Evolutionary conservation across 2,329 filamentous ascomycete genomes (phyloP).

Genomic region (Cadophora sp.): DNA sequence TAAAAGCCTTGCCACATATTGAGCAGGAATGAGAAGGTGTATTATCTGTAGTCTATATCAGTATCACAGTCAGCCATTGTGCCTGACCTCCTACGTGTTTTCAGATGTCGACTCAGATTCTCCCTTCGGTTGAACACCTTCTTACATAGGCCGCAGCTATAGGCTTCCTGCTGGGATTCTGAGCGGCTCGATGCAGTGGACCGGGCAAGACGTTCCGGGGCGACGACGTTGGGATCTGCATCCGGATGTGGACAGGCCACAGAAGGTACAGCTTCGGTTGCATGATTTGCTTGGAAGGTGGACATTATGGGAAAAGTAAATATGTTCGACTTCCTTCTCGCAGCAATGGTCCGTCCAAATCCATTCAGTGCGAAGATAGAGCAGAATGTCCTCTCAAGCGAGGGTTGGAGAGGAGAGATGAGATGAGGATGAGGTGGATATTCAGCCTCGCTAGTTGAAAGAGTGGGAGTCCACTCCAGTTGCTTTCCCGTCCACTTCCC

Average conservation of each 20-base stretch:
- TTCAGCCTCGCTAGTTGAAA: not conserved
- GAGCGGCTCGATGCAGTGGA: not conserved
- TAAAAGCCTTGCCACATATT: conserved; percentile 38
- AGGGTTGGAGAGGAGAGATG: no score
- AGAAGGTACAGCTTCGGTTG: not conserved
- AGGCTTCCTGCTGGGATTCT: conserved; percentile 4
- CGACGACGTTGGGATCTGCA: not conserved
- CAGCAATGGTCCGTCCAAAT: no score
- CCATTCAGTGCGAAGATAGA: not conserved
- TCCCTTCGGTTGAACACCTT: conserved; percentile 38
- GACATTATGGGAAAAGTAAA: not conserved
- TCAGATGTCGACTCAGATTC: conserved; percentile 38
- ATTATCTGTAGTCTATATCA: not conserved
- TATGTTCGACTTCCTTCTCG: no score
- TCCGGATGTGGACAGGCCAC: not conserved
- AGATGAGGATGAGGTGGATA: not conserved
- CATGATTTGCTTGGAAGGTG: not conserved
- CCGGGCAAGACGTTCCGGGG: not conserved
- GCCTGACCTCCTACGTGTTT: conserved; percentile 28
- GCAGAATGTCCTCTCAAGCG: not conserved
- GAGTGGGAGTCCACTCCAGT: not conserved
- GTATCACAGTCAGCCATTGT: not conserved
- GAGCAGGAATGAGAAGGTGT: conserved; percentile 32
- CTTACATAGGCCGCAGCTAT: conserved; percentile 32
- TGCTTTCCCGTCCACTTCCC: not conserved